Evolutionary conservation across 345 rosid species (phyloP).

Genomic region (Gossypium ekmanianum): DNA sequence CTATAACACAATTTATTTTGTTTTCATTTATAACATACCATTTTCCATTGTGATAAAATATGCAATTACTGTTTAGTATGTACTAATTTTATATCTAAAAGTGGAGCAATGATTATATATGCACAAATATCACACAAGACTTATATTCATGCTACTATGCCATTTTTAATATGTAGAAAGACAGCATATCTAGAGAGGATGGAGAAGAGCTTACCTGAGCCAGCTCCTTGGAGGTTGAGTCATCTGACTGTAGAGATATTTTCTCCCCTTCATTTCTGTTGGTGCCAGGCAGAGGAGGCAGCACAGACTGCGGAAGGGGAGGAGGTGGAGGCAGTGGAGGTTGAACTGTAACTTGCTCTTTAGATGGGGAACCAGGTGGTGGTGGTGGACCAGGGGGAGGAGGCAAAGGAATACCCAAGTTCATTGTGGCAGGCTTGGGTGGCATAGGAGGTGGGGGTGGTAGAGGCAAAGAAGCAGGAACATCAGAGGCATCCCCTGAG

Average conservation of each 20-base stretch:
- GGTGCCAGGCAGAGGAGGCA: constrained; percentile 85
- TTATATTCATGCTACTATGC: too few species aligned
- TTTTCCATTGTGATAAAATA: too few species aligned
- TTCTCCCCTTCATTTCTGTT: constrained; percentile 28
- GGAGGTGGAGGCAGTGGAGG: constrained; percentile 66
- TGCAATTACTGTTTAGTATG: too few species aligned
- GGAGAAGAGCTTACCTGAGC: constrained; percentile 40
- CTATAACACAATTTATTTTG: too few species aligned
- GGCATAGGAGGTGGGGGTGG: constrained; percentile 95
- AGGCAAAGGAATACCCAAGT: constrained; percentile 50
- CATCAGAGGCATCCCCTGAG: constrained; percentile 37
- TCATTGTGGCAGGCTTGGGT: constrained; percentile 45
- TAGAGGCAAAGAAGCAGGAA: constrained; percentile 62
- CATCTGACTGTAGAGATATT: constrained; percentile 28
- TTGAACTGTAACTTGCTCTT: constrained; percentile 44
- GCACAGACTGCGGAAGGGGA: constrained; percentile 53
- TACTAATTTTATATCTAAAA: too few species aligned
- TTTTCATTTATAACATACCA: too few species aligned
- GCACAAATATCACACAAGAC: too few species aligned
- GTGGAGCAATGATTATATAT: too few species aligned
- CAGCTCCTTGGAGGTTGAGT: constrained; percentile 39
- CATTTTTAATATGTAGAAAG: not conserved
- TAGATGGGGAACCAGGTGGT: constrained; percentile 89
- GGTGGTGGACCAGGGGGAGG: constrained; percentile 52
- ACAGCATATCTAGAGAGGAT: not conserved